Evolutionary conservation across 202 grass and related monocot genomes (phyloP).

Genomic region (Miscanthus sacchariflorus): DNA sequence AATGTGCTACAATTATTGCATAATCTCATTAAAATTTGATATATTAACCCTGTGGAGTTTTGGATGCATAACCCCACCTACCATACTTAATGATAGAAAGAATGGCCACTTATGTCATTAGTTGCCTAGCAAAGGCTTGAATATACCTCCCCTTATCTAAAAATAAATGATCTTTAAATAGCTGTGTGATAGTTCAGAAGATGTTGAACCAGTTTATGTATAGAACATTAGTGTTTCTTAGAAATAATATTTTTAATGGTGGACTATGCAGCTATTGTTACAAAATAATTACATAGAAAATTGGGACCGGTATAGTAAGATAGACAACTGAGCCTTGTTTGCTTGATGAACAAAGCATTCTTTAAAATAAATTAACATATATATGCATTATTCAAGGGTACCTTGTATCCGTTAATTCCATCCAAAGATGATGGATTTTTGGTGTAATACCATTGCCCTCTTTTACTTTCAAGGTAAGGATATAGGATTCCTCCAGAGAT

Average conservation of each 20-base stretch:
- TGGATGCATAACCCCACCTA: not conserved
- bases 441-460: conserved; percentile 52
- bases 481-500: conserved; percentile 49
- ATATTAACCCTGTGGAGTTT: not conserved
- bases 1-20: not conserved
- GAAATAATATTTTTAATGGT: not conserved
- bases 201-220: not conserved
- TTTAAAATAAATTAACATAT: not conserved
- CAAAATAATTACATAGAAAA: not conserved
- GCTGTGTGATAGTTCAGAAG: not conserved
- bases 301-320: not conserved
- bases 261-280: not conserved
- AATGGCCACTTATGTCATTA: not conserved
- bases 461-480: conserved; percentile 53
- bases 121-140: not conserved
- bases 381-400: not conserved
- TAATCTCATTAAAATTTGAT: not conserved
- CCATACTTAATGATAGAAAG: not conserved
- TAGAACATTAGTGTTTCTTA: not conserved
- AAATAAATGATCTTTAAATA: not conserved
- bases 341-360: not conserved
- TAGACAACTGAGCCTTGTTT: not conserved
- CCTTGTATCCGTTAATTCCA: conserved; percentile 52
- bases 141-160: not conserved
- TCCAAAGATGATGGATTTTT: conserved; percentile 38